These are phyloP conservation scores for Omphalea diandra DNA, from an alignment of 441 rosid species.

Conservation along the genomic window DNA sequence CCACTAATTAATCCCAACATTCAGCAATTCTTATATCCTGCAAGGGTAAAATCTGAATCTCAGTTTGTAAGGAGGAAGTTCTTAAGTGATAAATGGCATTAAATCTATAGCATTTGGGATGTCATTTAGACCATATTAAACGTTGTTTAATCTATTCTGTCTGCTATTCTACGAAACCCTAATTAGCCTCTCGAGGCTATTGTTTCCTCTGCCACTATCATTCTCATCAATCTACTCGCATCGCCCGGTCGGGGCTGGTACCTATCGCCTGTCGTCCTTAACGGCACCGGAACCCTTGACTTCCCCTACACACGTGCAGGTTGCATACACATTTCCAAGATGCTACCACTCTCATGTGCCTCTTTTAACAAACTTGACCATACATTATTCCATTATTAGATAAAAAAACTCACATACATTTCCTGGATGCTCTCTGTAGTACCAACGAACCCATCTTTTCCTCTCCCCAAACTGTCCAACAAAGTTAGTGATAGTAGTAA, in stretches of 20 bases:
- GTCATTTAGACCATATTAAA: not conserved
- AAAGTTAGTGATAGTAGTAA: not conserved
- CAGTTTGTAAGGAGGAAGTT: not conserved
- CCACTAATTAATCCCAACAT: too few relatives aligned
- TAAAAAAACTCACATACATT: not conserved
- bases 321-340: slow-evolving; percentile 24
- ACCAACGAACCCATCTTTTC: not conserved
- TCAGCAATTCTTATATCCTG: too few relatives aligned
- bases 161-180: slow-evolving; percentile 34
- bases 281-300: slow-evolving; percentile 33
- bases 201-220: slow-evolving; percentile 39
- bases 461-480: not conserved
- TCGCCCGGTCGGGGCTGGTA: slow-evolving; percentile 36
- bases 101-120: not conserved
- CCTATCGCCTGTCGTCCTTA: slow-evolving; percentile 28
- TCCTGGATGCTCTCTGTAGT: not conserved
- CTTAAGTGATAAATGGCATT: not conserved
- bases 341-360: not conserved
- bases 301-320: slow-evolving; percentile 33
- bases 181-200: slow-evolving; percentile 36
- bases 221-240: slow-evolving; percentile 11
- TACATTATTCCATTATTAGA: too few relatives aligned
- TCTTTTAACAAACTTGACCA: too few relatives aligned
- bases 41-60: not conserved
- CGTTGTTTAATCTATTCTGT: slow-evolving; percentile 12